Conservation (phyloP, 306 rosid genomes). For the Geum urbanum region DNA sequence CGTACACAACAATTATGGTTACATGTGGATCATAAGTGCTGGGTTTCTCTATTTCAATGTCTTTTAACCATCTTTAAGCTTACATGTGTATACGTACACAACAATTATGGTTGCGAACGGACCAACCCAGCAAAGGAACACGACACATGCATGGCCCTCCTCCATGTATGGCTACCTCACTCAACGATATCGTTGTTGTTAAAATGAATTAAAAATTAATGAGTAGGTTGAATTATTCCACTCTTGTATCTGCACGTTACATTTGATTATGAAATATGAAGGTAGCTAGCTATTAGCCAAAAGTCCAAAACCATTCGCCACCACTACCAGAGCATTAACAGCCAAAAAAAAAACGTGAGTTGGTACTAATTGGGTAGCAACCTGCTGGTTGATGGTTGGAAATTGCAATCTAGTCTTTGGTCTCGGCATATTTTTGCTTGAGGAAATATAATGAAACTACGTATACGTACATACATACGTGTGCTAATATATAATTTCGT, state of each 20-base stretch:
- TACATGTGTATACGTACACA: no score
- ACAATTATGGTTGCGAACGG: neutral
- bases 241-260: conserved; percentile 8
- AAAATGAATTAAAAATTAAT: neutral
- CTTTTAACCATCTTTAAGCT: no score
- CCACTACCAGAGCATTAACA: neutral
- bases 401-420: neutral
- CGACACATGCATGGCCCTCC: neutral
- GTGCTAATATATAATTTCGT: neutral
- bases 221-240: conserved; percentile 7
- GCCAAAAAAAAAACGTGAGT: conserved; percentile 8
- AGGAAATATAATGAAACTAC: neutral
- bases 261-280: neutral
- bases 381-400: neutral
- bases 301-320: neutral
- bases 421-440: neutral
- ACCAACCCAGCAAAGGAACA: neutral
- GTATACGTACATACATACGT: no score
- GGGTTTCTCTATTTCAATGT: no score
- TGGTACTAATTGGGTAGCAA: neutral
- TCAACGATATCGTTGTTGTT: neutral
- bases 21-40: no score
- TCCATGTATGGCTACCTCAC: neutral
- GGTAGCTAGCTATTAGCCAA: no score
- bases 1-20: neutral